Evolutionary conservation across 148 eudicot species (phyloP).

Genomic region (Spergularia marina): DNA sequence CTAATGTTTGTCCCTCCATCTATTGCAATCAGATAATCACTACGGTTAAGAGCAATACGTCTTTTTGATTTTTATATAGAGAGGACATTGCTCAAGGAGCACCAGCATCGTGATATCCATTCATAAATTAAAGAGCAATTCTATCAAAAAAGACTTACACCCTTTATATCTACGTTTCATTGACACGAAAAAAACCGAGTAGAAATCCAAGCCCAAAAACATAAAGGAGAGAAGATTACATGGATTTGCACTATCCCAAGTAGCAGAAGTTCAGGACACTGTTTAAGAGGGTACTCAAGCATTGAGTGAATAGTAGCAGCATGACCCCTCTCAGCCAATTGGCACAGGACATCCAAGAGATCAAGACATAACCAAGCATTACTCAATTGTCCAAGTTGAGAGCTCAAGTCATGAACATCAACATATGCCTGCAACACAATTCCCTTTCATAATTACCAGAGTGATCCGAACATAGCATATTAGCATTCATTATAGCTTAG

Average conservation of each 20-base stretch:
- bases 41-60: too few species aligned
- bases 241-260: conserved; percentile 86
- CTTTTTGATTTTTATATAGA: too few species aligned
- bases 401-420: conserved; percentile 62
- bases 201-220: neutral
- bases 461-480: neutral
- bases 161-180: neutral
- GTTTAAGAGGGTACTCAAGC: conserved; percentile 71
- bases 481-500: neutral
- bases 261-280: conserved; percentile 83
- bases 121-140: neutral
- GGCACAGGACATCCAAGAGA: conserved; percentile 82
- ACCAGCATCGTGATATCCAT: too few species aligned
- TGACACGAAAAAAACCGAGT: neutral
- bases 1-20: too few species aligned
- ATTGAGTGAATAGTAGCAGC: conserved; percentile 59
- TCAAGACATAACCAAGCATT: conserved; percentile 88
- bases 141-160: too few species aligned
- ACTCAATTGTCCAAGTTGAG: conserved; percentile 59
- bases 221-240: conserved; percentile 40
- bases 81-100: too few species aligned
- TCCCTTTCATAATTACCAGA: conserved; percentile 16
- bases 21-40: too few species aligned
- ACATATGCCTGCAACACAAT: conserved; percentile 50
- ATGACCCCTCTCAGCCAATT: conserved; percentile 86